Evolutionary conservation across 2,329 filamentous ascomycete species (phyloP), one percentile per base, ranked within the genome.

Genomic region (Ilyonectria destructans): DNA sequence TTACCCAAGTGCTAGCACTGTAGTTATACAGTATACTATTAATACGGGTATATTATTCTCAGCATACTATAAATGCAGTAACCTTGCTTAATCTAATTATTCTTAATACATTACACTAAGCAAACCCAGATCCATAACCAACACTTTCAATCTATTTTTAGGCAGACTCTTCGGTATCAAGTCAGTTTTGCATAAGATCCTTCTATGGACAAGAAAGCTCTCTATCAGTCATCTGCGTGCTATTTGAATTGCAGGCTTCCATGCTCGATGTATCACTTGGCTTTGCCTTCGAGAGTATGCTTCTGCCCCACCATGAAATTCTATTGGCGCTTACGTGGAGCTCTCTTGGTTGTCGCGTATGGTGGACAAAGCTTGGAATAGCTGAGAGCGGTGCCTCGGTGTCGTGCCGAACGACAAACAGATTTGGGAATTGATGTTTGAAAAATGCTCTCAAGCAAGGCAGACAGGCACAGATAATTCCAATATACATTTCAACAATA

Each of bases 361-460:
- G 10, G 37, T 15, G 37, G 2, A 51, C 46, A 15, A 59, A 59
- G 46, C 57, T 59, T n/a, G 46, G 57, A 51, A 59, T 31, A 51
- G 57, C 33, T 15, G 33, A 23, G 21, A 59, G 45, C 29, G n/a
- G 45, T 31, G 31, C 31, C 4, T 59, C 46, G 15, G 33, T 37
- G 19, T 23, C 6, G 8, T 21, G 57, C 9, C 21, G 31, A 19
- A 35, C 46, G 15, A 17, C 45, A 12, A 59, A 51, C 57, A 59
- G 21, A 7, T 51, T 49, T 3, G 57, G 57, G 31, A 59, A 59
- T 13, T 51, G 57, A 6, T 51, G 57, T 17, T 59, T 59, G 21
- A 59, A 59, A 29, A 59, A 59, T 40, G 57, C 57, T 37, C 46
- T 59, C 3, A 59, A 35, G 33, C 57, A 59, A 51, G 57, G 57